A percentile compares a stretch with the other conserved stretches of the same genome.
These are phyloP conservation scores for Nigrospora oryzae DNA, from an alignment of 2,329 filamentous ascomycete species.

Conservation along the genomic window DNA sequence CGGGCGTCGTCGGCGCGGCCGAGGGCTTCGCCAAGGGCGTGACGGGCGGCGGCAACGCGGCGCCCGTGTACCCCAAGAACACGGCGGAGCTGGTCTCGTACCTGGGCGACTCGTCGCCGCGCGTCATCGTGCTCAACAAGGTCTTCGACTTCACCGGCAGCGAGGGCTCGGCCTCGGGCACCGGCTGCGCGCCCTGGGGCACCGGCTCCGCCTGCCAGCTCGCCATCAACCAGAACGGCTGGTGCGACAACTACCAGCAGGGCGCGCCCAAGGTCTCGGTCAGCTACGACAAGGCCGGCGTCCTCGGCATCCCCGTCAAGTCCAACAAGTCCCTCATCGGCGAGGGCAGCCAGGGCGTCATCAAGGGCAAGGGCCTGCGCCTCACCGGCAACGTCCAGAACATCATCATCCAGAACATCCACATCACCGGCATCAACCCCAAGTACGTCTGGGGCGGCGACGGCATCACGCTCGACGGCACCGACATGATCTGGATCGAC, in stretches of 20 bases:
- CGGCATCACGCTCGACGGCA: constrained; percentile 33
- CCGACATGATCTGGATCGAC: constrained; percentile 11
- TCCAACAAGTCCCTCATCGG: constrained; percentile 53
- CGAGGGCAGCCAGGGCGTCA: constrained; percentile 40
- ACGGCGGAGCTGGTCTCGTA: constrained; percentile 50
- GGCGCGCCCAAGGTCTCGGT: constrained; percentile 36
- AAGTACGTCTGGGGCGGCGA: constrained; percentile 53
- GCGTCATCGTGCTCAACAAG: constrained; percentile 50
- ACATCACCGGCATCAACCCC: constrained; percentile 47
- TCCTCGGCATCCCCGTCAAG: constrained; percentile 39
- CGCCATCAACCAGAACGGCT: constrained; percentile 51
- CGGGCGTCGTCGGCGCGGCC: constrained; percentile 26
- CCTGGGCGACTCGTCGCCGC: constrained; percentile 42
- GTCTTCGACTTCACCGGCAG: constrained; percentile 46
- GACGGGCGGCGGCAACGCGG: constrained; percentile 50
- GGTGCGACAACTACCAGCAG: constrained; percentile 52
- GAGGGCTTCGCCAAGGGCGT: constrained; percentile 39
- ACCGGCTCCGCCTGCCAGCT: constrained; percentile 44
- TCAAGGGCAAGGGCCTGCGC: constrained; percentile 25
- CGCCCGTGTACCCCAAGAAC: constrained; percentile 42
- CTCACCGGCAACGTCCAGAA: constrained; percentile 35
- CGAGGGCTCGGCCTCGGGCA: constrained; percentile 42
- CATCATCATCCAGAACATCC: constrained; percentile 53
- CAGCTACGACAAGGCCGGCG: constrained; percentile 42
- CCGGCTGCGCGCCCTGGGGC: constrained; percentile 51